Percentiles rank a stretch among this genome's conserved stretches.
Evolutionary conservation across 1,284 basidiomycete genomes (phyloP).

Genomic region (Caloboletus firmus): DNA sequence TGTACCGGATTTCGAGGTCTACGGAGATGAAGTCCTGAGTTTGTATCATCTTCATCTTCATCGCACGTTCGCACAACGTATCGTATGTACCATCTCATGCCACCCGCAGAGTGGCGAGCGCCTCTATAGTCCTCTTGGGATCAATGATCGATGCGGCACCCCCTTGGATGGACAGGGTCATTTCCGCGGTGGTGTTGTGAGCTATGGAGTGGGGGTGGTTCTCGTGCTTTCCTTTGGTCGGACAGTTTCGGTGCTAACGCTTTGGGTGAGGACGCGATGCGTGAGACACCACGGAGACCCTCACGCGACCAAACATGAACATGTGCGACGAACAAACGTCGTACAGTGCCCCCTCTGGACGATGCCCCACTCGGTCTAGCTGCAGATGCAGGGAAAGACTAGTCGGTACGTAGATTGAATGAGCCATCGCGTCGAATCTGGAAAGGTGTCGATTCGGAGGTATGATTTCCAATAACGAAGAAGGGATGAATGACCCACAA

Average conservation of each 20-base stretch:
- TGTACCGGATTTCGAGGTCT: slow-evolving; percentile 26
- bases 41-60: slow-evolving; percentile 17
- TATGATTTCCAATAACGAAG: neutral
- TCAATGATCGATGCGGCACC: slow-evolving; percentile 24
- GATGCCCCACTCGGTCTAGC: neutral
- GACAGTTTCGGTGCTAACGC: slow-evolving; percentile 10
- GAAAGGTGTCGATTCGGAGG: neutral
- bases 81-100: slow-evolving; percentile 7
- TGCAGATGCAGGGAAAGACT: neutral
- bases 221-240: slow-evolving; percentile 8
- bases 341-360: slow-evolving; percentile 1
- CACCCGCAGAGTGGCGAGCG: slow-evolving; percentile 16
- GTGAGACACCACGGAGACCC: slow-evolving; percentile 1
- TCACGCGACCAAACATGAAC: slow-evolving; percentile 5
- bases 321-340: neutral
- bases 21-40: slow-evolving; percentile 29
- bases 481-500: slow-evolving; percentile 3
- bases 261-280: slow-evolving; percentile 4
- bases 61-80: slow-evolving; percentile 31
- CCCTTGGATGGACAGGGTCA: slow-evolving; percentile 11
- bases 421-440: slow-evolving; percentile 2
- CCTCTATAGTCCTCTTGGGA: slow-evolving; percentile 10
- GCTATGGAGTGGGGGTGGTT: slow-evolving; percentile 1
- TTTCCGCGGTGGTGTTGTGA: slow-evolving; percentile 27
- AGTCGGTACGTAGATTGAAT: neutral